Conservation (phyloP, 2,329 filamentous ascomycete genomes). For the Pseudogymnoascus sp. region DNA sequence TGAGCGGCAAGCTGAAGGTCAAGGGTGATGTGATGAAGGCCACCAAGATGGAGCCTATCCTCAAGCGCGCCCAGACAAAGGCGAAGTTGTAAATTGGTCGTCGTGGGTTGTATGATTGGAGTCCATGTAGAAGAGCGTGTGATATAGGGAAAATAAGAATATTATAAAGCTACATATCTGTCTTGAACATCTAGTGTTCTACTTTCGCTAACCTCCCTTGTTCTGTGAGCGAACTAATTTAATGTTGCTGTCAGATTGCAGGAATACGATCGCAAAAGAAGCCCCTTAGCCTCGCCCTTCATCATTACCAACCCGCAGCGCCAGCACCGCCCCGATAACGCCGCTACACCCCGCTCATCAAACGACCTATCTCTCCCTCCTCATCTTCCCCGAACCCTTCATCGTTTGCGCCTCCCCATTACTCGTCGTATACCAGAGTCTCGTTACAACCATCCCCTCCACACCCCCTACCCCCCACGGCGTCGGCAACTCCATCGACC, state of each 20-base stretch:
- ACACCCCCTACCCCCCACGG: background rate
- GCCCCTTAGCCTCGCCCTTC: no score
- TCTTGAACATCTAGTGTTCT: background rate
- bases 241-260: no score
- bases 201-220: background rate
- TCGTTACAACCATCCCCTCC: background rate
- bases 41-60: conserved; percentile 87
- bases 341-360: no score
- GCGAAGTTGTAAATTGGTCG: conserved; percentile 64
- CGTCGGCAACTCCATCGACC: background rate
- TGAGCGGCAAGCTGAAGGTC: conserved; percentile 97
- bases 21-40: conserved; percentile 99
- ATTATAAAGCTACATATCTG: background rate
- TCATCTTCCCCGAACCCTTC: background rate
- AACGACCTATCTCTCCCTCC: no score
- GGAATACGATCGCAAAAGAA: no score
- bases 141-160: background rate
- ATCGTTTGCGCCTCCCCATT: background rate
- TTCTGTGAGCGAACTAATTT: background rate
- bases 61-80: conserved; percentile 80
- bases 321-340: background rate
- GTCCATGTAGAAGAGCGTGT: background rate
- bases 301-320: background rate
- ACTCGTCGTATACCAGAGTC: background rate
- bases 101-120: background rate